These are phyloP conservation scores for Haplographium delicatum DNA, from an alignment of 495 filamentous ascomycete genomes.

Conservation along the genomic window DNA sequence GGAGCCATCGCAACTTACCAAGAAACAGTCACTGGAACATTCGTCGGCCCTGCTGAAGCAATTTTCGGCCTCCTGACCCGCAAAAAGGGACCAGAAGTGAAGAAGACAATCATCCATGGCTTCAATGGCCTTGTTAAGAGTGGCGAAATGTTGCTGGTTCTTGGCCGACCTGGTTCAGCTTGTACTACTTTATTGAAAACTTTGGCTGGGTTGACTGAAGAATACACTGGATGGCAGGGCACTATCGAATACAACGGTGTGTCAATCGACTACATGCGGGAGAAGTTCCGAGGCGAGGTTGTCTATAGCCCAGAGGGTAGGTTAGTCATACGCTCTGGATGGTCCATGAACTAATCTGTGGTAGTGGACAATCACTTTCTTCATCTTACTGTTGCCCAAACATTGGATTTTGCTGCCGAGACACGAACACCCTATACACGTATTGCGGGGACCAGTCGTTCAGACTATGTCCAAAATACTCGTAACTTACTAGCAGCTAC, in stretches of 20 bases:
- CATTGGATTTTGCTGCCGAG: slow-evolving; percentile 73
- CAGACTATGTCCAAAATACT: slow-evolving; percentile 58
- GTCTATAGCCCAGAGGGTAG: slow-evolving; percentile 80
- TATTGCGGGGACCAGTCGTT: slow-evolving; percentile 54
- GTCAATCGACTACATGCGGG: slow-evolving; percentile 59
- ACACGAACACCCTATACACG: no score
- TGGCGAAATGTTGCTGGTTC: slow-evolving; percentile 80
- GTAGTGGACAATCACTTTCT: slow-evolving; percentile 76
- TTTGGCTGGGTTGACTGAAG: slow-evolving; percentile 63
- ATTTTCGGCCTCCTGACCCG: no score
- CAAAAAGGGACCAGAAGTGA: no score
- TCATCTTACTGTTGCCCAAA: slow-evolving; percentile 65
- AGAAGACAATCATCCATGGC: slow-evolving; percentile 73
- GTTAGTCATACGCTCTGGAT: no score
- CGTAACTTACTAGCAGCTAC: slow-evolving; percentile 76
- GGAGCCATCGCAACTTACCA: no score
- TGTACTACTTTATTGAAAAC: slow-evolving; percentile 78
- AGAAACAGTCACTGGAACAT: no score
- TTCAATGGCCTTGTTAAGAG: slow-evolving; percentile 74
- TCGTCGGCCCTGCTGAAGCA: no score
- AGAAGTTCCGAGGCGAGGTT: slow-evolving; percentile 72
- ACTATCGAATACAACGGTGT: slow-evolving; percentile 76
- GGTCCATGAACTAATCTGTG: no score
- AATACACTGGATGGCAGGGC: slow-evolving; percentile 62
- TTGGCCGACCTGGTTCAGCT: slow-evolving; percentile 76